Conservation (phyloP, 768 basidiomycete genomes). For the Rhodosporidiobolus odoratus region DNA sequence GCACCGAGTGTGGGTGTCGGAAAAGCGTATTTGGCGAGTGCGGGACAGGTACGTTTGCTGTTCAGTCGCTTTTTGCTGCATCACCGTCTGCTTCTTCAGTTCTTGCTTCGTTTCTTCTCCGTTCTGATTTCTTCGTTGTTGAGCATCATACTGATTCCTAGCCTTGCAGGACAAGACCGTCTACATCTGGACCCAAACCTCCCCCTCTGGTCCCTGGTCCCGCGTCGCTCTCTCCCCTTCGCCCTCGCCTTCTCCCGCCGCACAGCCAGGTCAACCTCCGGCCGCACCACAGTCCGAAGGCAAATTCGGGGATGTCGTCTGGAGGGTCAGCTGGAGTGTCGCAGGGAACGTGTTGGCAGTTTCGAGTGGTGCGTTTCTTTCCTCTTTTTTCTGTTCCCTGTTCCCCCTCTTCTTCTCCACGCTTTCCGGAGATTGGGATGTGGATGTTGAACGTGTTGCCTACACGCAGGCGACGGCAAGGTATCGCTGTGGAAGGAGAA, state of each 20-base stretch:
- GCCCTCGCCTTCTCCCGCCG: constrained; percentile 49
- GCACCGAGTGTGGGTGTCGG: constrained; percentile 94
- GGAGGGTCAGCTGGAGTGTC: constrained; percentile 98
- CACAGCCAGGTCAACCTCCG: constrained; percentile 52
- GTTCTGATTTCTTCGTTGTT: background rate
- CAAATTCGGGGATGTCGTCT: constrained; percentile 94
- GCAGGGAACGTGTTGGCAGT: constrained; percentile 94
- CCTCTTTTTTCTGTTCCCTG: too few relatives aligned
- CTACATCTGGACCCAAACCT: constrained; percentile 85
- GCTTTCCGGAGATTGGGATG: background rate
- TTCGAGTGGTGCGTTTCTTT: constrained; percentile 55
- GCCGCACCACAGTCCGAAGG: constrained; percentile 52
- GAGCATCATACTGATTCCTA: background rate
- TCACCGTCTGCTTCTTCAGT: background rate
- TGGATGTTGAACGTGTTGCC: background rate
- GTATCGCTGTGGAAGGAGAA: constrained; percentile 99
- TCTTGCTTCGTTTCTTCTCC: background rate
- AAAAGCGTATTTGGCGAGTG: constrained; percentile 89
- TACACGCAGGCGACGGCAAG: constrained; percentile 72
- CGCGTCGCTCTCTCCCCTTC: constrained; percentile 70
- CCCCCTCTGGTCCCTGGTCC: constrained; percentile 61
- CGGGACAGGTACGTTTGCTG: constrained; percentile 64
- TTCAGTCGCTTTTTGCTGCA: background rate
- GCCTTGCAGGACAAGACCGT: constrained; percentile 67
- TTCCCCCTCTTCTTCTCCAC: too few relatives aligned